phyloP scores from a whole-genome alignment of 2,329 filamentous ascomycete species.

The Ascochyta rabiei region DNA sequence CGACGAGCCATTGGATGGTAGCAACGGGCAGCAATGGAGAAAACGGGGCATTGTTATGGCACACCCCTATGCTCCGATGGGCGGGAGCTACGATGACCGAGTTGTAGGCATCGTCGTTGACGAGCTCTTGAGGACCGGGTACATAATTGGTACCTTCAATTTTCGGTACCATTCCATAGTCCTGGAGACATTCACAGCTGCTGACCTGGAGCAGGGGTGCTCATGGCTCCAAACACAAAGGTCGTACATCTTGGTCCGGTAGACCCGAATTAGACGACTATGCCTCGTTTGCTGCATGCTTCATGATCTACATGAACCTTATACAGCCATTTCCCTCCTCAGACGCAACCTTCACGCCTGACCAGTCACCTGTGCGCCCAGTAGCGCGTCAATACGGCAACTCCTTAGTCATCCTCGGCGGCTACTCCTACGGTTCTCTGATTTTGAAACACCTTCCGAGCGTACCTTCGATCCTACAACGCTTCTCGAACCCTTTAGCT shows the following conservation, averaged over 20 bases:
- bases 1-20: slow-evolving; percentile 20
- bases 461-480: slow-evolving; percentile 59
- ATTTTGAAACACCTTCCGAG: slow-evolving; percentile 76
- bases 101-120: slow-evolving; percentile 71
- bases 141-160: slow-evolving; percentile 86
- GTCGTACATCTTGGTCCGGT: slow-evolving; percentile 85
- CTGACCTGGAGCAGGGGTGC: slow-evolving; percentile 68
- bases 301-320: slow-evolving; percentile 73
- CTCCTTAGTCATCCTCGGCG: slow-evolving; percentile 65
- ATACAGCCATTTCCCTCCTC: slow-evolving; percentile 47
- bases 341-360: slow-evolving; percentile 22
- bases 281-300: slow-evolving; percentile 78
- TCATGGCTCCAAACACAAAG: slow-evolving; percentile 64
- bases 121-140: slow-evolving; percentile 71
- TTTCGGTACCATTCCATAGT: slow-evolving; percentile 68
- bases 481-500: slow-evolving; percentile 61
- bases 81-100: slow-evolving; percentile 82
- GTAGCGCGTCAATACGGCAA: not conserved
- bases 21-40: slow-evolving; percentile 29
- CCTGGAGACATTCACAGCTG: not conserved
- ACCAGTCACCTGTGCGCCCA: slow-evolving; percentile 18
- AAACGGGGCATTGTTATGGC: slow-evolving; percentile 71
- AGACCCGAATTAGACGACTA: slow-evolving; percentile 84
- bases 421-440: slow-evolving; percentile 91
- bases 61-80: slow-evolving; percentile 89